These are phyloP conservation scores for Aspergillus sp. DNA, from an alignment of 2,329 filamentous ascomycete genomes.

Conservation along the genomic window DNA sequence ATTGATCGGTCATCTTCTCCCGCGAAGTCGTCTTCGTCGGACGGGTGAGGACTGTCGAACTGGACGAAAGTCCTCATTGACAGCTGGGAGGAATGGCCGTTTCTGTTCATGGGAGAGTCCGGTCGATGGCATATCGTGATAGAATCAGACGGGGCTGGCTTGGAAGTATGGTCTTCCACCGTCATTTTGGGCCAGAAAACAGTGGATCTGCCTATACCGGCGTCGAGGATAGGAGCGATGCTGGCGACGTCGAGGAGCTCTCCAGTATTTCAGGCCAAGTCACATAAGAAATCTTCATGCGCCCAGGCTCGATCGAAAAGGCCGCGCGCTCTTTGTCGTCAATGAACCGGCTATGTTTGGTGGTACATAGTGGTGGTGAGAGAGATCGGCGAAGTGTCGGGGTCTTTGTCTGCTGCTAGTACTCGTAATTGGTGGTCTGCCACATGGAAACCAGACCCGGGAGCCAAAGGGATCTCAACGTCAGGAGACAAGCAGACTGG, in stretches of 20 bases:
- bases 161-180: not conserved
- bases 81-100: not conserved
- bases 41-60: not conserved
- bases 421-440: not conserved
- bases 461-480: not conserved
- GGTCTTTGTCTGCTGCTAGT: not conserved
- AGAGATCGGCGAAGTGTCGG: too few relatives aligned
- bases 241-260: too few relatives aligned
- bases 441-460: not conserved
- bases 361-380: not conserved
- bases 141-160: not conserved
- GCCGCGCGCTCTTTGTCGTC: too few relatives aligned
- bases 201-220: too few relatives aligned
- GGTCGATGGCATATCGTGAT: not conserved
- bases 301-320: too few relatives aligned
- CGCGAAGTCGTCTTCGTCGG: slow-evolving; percentile 1
- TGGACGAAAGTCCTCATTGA: not conserved
- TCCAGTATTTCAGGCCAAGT: too few relatives aligned
- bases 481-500: not conserved
- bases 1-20: slow-evolving; percentile 10
- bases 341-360: too few relatives aligned
- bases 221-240: too few relatives aligned
- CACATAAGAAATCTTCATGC: too few relatives aligned
- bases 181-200: too few relatives aligned
- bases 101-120: too few relatives aligned